Evolutionary conservation across 73 alveolate genomes (phyloP).

Genomic region (Paramecium pentaurelia): DNA sequence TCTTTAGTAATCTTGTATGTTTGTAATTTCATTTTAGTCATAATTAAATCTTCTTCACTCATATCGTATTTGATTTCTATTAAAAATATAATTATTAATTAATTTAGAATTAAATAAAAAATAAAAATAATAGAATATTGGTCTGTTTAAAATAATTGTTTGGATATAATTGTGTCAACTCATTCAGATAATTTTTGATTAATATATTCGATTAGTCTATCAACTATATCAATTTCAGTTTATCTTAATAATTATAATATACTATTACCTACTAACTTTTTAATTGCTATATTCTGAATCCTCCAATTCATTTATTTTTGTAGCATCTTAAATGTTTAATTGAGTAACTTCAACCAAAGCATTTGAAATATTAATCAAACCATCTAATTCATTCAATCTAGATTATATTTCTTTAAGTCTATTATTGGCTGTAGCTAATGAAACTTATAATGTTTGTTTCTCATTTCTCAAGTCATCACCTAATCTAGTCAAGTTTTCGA

Average conservation of each 20-base stretch:
- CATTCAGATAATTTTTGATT: constrained; percentile 47
- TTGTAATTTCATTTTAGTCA: too few species aligned
- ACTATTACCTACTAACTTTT: constrained; percentile 24
- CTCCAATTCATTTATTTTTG: background rate
- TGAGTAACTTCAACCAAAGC: constrained; percentile 43
- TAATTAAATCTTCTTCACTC: too few species aligned
- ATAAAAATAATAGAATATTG: background rate
- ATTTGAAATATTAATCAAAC: constrained; percentile 30
- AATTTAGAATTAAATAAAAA: background rate
- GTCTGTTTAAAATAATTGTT: background rate
- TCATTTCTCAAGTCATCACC: constrained; percentile 34
- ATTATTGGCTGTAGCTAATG: constrained; percentile 37
- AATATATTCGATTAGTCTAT: constrained; percentile 22
- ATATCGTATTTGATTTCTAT: too few species aligned
- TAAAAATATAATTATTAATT: too few species aligned
- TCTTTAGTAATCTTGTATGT: too few species aligned
- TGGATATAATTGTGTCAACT: background rate
- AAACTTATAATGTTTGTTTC: constrained; percentile 19
- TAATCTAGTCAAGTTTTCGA: constrained; percentile 20
- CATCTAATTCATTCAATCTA: constrained; percentile 45
- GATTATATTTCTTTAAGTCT: constrained; percentile 39
- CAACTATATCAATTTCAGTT: constrained; percentile 42
- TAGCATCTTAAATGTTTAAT: constrained; percentile 11
- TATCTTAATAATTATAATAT: background rate
- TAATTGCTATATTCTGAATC: background rate